Evolutionary conservation across 371 early-diverging fungal species (phyloP).

Genomic region (Mucor irregularis): DNA sequence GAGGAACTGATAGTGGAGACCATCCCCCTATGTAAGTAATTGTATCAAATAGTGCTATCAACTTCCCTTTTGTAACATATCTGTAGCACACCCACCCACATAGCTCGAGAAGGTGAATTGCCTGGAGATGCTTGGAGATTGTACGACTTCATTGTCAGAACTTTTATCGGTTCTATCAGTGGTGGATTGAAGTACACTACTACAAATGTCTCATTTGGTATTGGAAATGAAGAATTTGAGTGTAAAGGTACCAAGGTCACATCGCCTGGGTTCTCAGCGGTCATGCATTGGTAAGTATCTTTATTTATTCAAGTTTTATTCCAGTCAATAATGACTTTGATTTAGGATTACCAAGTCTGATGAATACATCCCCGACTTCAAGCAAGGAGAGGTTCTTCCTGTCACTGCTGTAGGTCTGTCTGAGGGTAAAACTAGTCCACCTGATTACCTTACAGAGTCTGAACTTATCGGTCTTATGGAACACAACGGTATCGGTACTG

Average conservation of each 20-base stretch:
- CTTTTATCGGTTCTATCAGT: constrained; percentile 63
- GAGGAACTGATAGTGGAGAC: constrained; percentile 54
- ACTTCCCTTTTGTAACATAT: background rate
- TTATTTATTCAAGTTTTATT: background rate
- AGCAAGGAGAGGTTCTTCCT: constrained; percentile 30
- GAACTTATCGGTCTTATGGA: constrained; percentile 70
- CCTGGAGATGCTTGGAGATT: constrained; percentile 55
- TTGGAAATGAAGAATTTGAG: constrained; percentile 55
- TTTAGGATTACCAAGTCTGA: constrained; percentile 25
- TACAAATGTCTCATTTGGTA: constrained; percentile 48
- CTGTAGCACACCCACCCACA: constrained; percentile 48
- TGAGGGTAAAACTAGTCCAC: constrained; percentile 66
- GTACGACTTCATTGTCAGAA: constrained; percentile 63
- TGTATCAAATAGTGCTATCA: background rate
- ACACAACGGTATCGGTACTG: constrained; percentile 81
- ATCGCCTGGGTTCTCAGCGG: constrained; percentile 50
- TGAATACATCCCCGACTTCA: constrained; percentile 52
- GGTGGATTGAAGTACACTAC: constrained; percentile 59
- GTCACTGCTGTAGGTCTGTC: constrained; percentile 26
- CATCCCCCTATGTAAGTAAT: constrained; percentile 46
- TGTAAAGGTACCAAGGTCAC: constrained; percentile 40
- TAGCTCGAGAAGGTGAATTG: constrained; percentile 52
- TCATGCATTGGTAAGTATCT: constrained; percentile 51
- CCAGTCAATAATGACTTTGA: background rate
- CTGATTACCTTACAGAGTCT: constrained; percentile 68